These are phyloP conservation scores for Claviceps paspali DNA, from an alignment of 2,329 filamentous ascomycete species.

Conservation along the genomic window DNA sequence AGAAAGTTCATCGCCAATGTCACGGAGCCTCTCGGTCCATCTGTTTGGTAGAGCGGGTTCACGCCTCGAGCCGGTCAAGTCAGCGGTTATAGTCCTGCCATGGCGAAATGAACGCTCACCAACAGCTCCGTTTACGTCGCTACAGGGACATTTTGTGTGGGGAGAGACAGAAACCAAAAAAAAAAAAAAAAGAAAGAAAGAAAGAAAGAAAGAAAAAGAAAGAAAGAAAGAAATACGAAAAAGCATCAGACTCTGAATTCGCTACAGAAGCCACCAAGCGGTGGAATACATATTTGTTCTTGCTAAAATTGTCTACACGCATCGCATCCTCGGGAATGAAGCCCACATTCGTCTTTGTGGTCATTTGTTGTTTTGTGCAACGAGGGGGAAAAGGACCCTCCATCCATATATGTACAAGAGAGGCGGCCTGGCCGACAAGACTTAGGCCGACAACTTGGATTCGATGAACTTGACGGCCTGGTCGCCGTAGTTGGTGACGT, in stretches of 20 bases:
- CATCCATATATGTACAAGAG: not conserved
- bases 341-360: not conserved
- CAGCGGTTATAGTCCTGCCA: too few relatives aligned
- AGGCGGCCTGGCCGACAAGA: not conserved
- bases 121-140: too few relatives aligned
- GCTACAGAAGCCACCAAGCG: too few relatives aligned
- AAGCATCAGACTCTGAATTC: too few relatives aligned
- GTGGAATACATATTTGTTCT: too few relatives aligned
- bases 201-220: not conserved
- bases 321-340: too few relatives aligned
- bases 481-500: not conserved
- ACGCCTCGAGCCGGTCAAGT: too few relatives aligned
- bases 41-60: conserved; percentile 10
- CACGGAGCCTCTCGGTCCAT: conserved; percentile 14
- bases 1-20: conserved; percentile 12
- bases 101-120: too few relatives aligned
- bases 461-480: not conserved
- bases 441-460: not conserved
- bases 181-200: not conserved
- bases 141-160: too few relatives aligned
- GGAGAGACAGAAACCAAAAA: too few relatives aligned
- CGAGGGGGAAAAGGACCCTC: not conserved
- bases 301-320: too few relatives aligned
- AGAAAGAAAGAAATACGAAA: not conserved
- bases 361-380: not conserved